phyloP scores from a whole-genome alignment of 148 eudicot genomes.

The Rhododendron mucronatum region DNA sequence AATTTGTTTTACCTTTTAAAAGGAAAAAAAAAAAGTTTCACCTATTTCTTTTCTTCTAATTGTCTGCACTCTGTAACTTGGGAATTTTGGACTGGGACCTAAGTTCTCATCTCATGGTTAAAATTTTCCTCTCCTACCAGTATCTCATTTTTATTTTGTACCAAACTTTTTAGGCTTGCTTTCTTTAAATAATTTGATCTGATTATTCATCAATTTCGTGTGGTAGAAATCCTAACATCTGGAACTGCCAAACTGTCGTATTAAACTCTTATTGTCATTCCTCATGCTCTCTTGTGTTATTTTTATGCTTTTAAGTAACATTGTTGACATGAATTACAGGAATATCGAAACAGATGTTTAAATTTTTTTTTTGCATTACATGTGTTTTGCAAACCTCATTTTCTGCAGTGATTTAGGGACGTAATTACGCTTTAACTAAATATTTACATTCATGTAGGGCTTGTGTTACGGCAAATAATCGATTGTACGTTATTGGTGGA shows the following conservation, averaged over 20 bases:
- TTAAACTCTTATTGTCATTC: background rate
- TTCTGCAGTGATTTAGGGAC: background rate
- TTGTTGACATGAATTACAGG: background rate
- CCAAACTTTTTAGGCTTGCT: background rate
- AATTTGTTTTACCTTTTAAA: background rate
- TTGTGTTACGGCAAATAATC: slow-evolving; percentile 74
- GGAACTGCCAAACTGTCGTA: background rate
- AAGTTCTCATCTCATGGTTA: background rate
- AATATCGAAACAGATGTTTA: background rate
- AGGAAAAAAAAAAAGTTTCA: background rate
- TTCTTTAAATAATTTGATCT: background rate
- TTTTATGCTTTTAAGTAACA: background rate
- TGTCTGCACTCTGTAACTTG: background rate
- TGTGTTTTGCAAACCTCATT: background rate
- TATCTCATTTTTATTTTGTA: background rate
- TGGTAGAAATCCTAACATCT: background rate
- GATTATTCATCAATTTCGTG: background rate
- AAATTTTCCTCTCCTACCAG: background rate
- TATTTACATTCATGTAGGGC: slow-evolving; percentile 46
- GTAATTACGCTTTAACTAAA: background rate
- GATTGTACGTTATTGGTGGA: slow-evolving; percentile 82
- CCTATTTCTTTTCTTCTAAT: background rate
- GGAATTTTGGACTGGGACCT: background rate
- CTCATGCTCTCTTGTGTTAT: background rate
- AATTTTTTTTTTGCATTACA: background rate